phyloP scores from a whole-genome alignment of 768 basidiomycete species.

The Dacryopinax primogenitus region DNA sequence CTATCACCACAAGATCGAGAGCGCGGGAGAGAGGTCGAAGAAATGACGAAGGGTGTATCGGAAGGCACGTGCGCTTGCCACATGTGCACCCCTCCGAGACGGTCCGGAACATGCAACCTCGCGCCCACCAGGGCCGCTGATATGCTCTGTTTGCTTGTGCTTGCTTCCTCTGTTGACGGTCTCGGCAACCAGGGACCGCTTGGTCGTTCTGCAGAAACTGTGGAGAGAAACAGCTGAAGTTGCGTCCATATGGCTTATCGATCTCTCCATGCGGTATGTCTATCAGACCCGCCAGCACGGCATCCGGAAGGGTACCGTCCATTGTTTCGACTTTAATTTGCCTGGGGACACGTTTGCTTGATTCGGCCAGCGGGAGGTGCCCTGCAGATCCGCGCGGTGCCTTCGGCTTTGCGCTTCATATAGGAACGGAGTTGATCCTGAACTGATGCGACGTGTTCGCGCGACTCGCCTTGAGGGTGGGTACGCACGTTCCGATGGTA shows the following conservation, averaged over 20 bases:
- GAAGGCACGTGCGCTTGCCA: background rate
- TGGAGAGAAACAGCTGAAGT: background rate
- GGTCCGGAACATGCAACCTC: background rate
- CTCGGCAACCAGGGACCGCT: background rate
- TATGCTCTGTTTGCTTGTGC: background rate
- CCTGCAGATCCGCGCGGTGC: background rate
- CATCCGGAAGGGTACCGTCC: slow-evolving; percentile 4
- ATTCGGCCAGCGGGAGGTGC: background rate
- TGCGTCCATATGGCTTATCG: background rate
- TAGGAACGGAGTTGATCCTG: slow-evolving; percentile 4
- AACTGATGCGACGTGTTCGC: background rate
- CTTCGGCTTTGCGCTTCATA: background rate
- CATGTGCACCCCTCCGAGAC: background rate
- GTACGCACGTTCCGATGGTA: background rate
- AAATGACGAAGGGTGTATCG: background rate
- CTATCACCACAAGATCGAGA: background rate
- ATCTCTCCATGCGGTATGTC: background rate
- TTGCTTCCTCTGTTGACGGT: background rate
- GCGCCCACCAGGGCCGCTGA: background rate
- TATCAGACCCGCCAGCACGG: slow-evolving; percentile 8
- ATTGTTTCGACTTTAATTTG: background rate
- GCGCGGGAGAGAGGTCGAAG: background rate
- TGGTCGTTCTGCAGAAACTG: background rate
- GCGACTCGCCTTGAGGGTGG: background rate
- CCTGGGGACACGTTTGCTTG: background rate